Evolutionary conservation across 129 eudicot species (phyloP).

Genomic region (Mikania micrantha): DNA sequence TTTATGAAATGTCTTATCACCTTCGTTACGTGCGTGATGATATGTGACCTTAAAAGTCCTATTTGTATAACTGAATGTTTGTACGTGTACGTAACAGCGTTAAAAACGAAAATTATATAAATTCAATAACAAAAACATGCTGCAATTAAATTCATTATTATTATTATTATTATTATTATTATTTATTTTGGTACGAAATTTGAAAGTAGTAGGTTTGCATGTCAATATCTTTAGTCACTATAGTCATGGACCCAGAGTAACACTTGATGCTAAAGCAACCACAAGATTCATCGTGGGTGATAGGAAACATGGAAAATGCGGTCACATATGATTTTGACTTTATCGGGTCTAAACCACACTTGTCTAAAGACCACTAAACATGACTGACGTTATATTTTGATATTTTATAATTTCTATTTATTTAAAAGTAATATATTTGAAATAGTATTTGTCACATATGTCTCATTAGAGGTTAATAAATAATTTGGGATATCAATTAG

Average conservation of each 20-base stretch:
- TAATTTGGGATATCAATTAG: too few species aligned
- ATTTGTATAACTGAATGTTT: too few species aligned
- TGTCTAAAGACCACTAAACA: not conserved
- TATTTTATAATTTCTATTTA: too few species aligned
- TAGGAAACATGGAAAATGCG: not conserved
- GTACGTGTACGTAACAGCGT: too few species aligned
- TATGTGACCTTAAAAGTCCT: too few species aligned
- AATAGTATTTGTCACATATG: too few species aligned
- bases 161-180: not conserved
- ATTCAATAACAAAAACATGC: not conserved
- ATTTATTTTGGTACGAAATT: not conserved
- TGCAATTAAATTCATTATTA: too few species aligned
- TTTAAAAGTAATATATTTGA: too few species aligned
- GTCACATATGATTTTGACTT: not conserved
- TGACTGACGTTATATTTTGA: too few species aligned
- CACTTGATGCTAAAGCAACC: constrained; percentile 1
- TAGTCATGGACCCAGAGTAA: not conserved
- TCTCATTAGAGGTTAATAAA: too few species aligned
- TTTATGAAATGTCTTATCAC: not conserved
- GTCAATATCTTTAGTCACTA: not conserved
- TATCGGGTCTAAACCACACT: not conserved
- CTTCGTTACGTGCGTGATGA: not conserved
- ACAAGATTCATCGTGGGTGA: not conserved
- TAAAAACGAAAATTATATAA: not conserved
- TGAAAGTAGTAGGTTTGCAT: not conserved